Percentiles rank a stretch among this genome's conserved stretches.
Evolutionary conservation across 768 basidiomycete species (phyloP).

Genomic region (Suillus fuscotomentosus): DNA sequence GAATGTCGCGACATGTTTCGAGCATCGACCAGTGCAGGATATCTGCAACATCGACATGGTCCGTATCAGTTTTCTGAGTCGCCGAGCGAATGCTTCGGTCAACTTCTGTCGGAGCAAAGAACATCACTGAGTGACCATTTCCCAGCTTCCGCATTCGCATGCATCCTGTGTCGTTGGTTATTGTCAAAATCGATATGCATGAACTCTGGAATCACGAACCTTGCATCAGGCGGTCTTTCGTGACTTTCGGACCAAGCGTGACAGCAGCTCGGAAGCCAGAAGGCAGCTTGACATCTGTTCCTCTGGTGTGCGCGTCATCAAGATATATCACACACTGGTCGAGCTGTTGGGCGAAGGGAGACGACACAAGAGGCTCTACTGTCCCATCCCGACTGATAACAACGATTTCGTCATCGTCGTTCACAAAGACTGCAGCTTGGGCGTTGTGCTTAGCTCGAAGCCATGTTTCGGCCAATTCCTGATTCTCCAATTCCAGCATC

Average conservation of each 20-base stretch:
- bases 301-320: slow-evolving; percentile 40
- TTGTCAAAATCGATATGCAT: background rate
- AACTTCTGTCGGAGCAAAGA: slow-evolving; percentile 44
- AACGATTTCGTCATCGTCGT: slow-evolving; percentile 30
- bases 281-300: slow-evolving; percentile 39
- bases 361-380: slow-evolving; percentile 28
- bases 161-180: slow-evolving; percentile 34
- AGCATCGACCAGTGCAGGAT: slow-evolving; percentile 44
- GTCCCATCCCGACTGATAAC: slow-evolving; percentile 31
- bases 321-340: slow-evolving; percentile 37
- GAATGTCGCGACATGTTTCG: slow-evolving; percentile 43
- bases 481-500: slow-evolving; percentile 49
- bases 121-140: slow-evolving; percentile 44
- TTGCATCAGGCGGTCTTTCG: slow-evolving; percentile 35
- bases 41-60: slow-evolving; percentile 22
- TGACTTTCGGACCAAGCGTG: slow-evolving; percentile 37
- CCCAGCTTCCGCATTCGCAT: slow-evolving; percentile 55
- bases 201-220: slow-evolving; percentile 18
- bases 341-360: slow-evolving; percentile 32
- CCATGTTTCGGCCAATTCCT: slow-evolving; percentile 42
- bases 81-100: slow-evolving; percentile 34
- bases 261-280: slow-evolving; percentile 33
- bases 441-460: slow-evolving; percentile 21
- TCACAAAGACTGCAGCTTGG: slow-evolving; percentile 34
- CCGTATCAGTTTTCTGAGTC: slow-evolving; percentile 7